phyloP scores from a whole-genome alignment of 768 basidiomycete species.

The Cytidiella melzeri region DNA sequence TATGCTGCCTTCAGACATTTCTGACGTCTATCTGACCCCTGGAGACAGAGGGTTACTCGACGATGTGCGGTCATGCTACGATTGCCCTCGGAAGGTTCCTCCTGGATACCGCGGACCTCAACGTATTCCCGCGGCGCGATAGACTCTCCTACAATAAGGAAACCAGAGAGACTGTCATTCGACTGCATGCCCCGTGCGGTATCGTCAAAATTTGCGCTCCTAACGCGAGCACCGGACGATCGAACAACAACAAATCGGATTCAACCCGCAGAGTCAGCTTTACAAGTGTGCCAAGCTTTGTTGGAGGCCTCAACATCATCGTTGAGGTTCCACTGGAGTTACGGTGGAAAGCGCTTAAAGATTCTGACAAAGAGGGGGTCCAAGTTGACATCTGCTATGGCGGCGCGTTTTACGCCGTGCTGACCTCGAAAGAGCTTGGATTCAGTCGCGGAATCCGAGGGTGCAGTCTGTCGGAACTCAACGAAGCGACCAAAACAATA shows the following conservation, averaged over 20 bases:
- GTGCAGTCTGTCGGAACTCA: slow-evolving; percentile 20
- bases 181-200: slow-evolving; percentile 36
- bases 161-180: slow-evolving; percentile 18
- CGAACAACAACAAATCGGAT: too few species aligned
- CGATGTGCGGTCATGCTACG: slow-evolving; percentile 38
- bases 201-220: slow-evolving; percentile 29
- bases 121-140: slow-evolving; percentile 27
- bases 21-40: not conserved
- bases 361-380: too few species aligned
- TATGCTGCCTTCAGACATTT: slow-evolving; percentile 10
- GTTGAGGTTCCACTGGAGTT: too few species aligned
- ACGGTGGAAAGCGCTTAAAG: too few species aligned
- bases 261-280: too few species aligned
- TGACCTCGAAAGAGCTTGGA: slow-evolving; percentile 33
- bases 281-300: too few species aligned
- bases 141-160: slow-evolving; percentile 17
- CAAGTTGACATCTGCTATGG: too few species aligned
- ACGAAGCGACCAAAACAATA: slow-evolving; percentile 26
- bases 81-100: slow-evolving; percentile 36
- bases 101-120: slow-evolving; percentile 30
- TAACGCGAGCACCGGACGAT: slow-evolving; percentile 20
- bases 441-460: slow-evolving; percentile 22
- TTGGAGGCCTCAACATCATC: too few species aligned
- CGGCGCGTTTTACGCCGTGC: too few species aligned
- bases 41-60: slow-evolving; percentile 37